Evolutionary conservation across 2,329 filamentous ascomycete genomes (phyloP), one percentile per base, ranked within the genome.

Genomic region (Pleurostoma richardsiae): DNA sequence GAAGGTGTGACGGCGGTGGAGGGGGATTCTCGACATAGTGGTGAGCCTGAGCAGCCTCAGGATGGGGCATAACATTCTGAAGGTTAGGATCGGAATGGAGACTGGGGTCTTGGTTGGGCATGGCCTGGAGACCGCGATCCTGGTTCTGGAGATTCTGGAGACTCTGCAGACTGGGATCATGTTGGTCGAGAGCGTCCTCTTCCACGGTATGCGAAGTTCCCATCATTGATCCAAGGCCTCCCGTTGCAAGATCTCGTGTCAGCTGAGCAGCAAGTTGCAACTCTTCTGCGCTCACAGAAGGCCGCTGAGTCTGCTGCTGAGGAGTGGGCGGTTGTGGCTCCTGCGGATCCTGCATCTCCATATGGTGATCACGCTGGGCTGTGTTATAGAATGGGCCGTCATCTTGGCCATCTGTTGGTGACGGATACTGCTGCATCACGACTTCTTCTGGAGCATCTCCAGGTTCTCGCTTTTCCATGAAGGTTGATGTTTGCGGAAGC

Each of bases 211-310:
- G 72, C 19, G 74, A 69, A 11, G 68, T 62, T n/a, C 70, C 64
- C 59, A 80, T 71, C 49, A 77, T 72, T 36, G 33, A n/a, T 8
- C 33, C 33, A 36, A 36, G n/a, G 8, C 33, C 33, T 36, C n/a
- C 8, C 8, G 33, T 36, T 36, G 33, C 33, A 8, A 36, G 33
- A 40, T 71, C 76, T 49, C 79, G 75, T 42, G 76, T 77, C 39
- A 82, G 63, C 56, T 81, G 79, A 7, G 79, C 77, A 10, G 78
- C 77, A 38, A 82, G 65, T 59, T 80, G 78, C 39, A 82, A 67
- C 62, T 82, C 78, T 53, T 79, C 77, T 4, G 72, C 68, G 48
- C 73, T 79, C 33, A 72, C 64, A 5, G 56, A 49, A 2, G 71
- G 65, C 10, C 68, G 67, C 10, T 66, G 56, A 8, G 65, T 56